These are phyloP conservation scores for Trichoderma sp. DNA, from an alignment of 2,329 filamentous ascomycete genomes.

Conservation along the genomic window DNA sequence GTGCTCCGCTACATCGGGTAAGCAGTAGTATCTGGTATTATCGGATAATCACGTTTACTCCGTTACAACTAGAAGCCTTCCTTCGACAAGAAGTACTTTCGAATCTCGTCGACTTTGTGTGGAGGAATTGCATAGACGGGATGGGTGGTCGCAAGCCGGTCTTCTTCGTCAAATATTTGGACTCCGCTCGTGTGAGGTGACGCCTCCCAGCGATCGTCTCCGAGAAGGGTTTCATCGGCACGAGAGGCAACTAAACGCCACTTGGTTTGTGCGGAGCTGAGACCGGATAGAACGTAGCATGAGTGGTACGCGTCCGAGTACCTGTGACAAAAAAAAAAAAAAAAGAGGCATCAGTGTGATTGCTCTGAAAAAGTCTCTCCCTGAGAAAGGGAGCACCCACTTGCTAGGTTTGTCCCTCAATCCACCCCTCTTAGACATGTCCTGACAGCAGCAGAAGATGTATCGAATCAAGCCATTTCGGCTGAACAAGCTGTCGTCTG, in stretches of 20 bases:
- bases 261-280: slow-evolving; percentile 76
- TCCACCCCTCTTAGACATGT: slow-evolving; percentile 66
- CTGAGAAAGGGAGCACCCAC: slow-evolving; percentile 47
- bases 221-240: slow-evolving; percentile 33
- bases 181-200: slow-evolving; percentile 51
- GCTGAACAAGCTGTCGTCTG: slow-evolving; percentile 62
- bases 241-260: slow-evolving; percentile 46
- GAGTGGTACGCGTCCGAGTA: slow-evolving; percentile 86
- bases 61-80: slow-evolving; percentile 47
- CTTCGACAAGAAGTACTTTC: slow-evolving; percentile 61
- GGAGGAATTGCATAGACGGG: slow-evolving; percentile 84
- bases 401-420: slow-evolving; percentile 91
- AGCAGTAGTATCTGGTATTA: neutral
- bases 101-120: slow-evolving; percentile 61
- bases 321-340: slow-evolving; percentile 40
- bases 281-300: slow-evolving; percentile 82
- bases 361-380: neutral
- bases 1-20: neutral
- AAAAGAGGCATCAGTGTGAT: neutral
- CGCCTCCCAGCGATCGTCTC: slow-evolving; percentile 44
- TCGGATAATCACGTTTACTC: neutral
- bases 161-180: slow-evolving; percentile 66
- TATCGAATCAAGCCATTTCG: slow-evolving; percentile 84
- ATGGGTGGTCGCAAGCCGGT: slow-evolving; percentile 69
- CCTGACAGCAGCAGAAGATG: slow-evolving; percentile 85